A percentile compares a stretch with the other conserved stretches of the same genome.
These are phyloP conservation scores for Guadua angustifolia DNA, from an alignment of 176 grass and related monocot genomes.

Conservation along the genomic window DNA sequence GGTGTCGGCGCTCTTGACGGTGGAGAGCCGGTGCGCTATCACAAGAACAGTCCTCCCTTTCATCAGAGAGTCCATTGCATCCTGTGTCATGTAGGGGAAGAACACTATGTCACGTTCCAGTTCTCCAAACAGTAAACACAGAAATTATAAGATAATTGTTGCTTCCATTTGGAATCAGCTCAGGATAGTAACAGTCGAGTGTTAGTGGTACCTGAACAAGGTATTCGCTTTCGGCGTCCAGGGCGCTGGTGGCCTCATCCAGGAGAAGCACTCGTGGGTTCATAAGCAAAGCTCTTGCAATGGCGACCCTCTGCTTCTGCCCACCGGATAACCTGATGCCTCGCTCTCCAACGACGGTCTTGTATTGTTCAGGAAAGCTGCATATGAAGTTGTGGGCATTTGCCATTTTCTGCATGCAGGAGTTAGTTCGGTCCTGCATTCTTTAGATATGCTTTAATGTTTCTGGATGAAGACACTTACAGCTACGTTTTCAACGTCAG, in stretches of 20 bases:
- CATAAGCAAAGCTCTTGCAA: constrained; percentile 98
- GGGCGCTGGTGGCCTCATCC: constrained; percentile 96
- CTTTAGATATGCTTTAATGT: not conserved
- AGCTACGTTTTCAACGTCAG: constrained; percentile 76
- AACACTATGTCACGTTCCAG: not conserved
- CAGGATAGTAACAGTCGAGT: not conserved
- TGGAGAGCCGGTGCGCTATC: constrained; percentile 96
- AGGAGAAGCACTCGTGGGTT: constrained; percentile 91
- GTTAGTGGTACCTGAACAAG: constrained; percentile 79
- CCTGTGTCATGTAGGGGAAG: constrained; percentile 50
- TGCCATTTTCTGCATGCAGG: constrained; percentile 82
- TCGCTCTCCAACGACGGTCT: constrained; percentile 84
- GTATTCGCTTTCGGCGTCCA: constrained; percentile 97
- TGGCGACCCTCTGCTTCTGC: constrained; percentile 96
- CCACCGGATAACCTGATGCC: constrained; percentile 90
- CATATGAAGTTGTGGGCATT: constrained; percentile 91
- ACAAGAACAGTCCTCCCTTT: constrained; percentile 95
- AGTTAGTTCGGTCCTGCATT: not conserved
- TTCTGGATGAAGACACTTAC: constrained; percentile 60
- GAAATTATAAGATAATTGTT: not conserved
- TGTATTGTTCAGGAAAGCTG: constrained; percentile 83
- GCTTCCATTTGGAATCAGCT: not conserved
- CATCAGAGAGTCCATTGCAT: constrained; percentile 99
- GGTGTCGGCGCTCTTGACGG: constrained; percentile 82
- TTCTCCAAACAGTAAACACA: constrained; percentile 10